phyloP scores from a whole-genome alignment of 805 yeast genomes.

The Millerago galiae region DNA sequence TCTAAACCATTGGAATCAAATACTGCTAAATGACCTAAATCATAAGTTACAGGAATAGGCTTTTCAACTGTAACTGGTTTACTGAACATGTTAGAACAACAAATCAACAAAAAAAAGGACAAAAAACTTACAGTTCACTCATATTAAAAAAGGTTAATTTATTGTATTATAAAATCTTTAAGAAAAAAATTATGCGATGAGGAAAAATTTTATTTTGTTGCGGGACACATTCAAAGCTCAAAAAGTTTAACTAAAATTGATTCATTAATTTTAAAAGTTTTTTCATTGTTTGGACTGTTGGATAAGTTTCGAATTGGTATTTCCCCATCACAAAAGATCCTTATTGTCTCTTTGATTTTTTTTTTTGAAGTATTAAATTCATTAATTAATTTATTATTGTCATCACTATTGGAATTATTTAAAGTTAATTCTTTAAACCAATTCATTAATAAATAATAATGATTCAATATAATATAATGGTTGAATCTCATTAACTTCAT shows the following conservation, averaged over 20 bases:
- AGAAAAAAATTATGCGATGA: slow-evolving; percentile 11
- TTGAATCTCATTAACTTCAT: too few relatives aligned
- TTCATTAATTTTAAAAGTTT: slow-evolving; percentile 9
- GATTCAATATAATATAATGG: too few relatives aligned
- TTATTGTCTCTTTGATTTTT: too few relatives aligned
- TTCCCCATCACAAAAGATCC: too few relatives aligned
- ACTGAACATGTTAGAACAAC: slow-evolving; percentile 10
- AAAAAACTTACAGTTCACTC: slow-evolving; percentile 5
- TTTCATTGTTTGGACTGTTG: not conserved
- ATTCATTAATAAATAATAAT: too few relatives aligned
- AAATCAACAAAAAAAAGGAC: not conserved
- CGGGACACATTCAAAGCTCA: slow-evolving; percentile 14
- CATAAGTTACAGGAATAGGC: slow-evolving; percentile 82
- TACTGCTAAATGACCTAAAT: slow-evolving; percentile 84
- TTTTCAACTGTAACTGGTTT: slow-evolving; percentile 87
- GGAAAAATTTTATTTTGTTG: slow-evolving; percentile 8
- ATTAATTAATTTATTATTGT: too few relatives aligned
- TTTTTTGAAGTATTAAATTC: too few relatives aligned
- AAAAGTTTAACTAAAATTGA: slow-evolving; percentile 18
- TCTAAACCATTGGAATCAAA: slow-evolving; percentile 88
- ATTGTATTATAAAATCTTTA: too few relatives aligned
- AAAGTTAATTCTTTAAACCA: too few relatives aligned
- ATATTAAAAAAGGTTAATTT: too few relatives aligned
- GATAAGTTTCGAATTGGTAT: too few relatives aligned
- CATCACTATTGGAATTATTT: too few relatives aligned